A percentile compares a stretch with the other conserved stretches of the same genome.
phyloP scores from a whole-genome alignment of 2,329 filamentous ascomycete species.

The Mycosphaerella arachidis region DNA sequence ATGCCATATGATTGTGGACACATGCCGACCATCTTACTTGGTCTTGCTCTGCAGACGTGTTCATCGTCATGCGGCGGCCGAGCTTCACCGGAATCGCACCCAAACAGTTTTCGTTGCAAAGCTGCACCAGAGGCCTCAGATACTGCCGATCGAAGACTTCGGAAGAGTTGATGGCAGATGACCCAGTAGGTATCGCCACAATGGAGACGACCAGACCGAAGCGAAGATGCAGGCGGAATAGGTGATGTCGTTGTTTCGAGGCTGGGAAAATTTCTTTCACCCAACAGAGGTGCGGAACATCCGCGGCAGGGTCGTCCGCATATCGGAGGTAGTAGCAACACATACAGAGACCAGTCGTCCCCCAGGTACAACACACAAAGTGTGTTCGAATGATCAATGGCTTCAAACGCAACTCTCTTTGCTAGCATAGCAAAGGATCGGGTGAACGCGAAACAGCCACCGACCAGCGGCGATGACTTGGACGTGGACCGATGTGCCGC shows the following conservation, averaged over 20 bases:
- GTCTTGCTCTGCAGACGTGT: no score
- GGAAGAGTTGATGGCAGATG: neutral
- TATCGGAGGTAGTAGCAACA: neutral
- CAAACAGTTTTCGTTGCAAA: neutral
- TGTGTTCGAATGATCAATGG: neutral
- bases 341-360: neutral
- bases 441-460: slow-evolving; percentile 25
- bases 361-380: neutral
- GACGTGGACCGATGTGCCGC: slow-evolving; percentile 32
- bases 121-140: neutral
- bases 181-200: neutral
- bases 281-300: neutral
- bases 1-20: no score
- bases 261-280: neutral
- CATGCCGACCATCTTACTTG: no score
- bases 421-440: slow-evolving; percentile 30
- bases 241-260: neutral
- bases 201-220: neutral
- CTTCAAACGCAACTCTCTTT: slow-evolving; percentile 24
- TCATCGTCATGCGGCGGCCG: neutral
- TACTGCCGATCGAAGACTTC: neutral
- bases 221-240: neutral
- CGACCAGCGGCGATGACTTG: slow-evolving; percentile 21
- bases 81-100: neutral
- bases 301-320: neutral